Evolutionary conservation across 164 flowering plant genomes (phyloP).

Genomic region (Magnolia kwangsiensis): DNA sequence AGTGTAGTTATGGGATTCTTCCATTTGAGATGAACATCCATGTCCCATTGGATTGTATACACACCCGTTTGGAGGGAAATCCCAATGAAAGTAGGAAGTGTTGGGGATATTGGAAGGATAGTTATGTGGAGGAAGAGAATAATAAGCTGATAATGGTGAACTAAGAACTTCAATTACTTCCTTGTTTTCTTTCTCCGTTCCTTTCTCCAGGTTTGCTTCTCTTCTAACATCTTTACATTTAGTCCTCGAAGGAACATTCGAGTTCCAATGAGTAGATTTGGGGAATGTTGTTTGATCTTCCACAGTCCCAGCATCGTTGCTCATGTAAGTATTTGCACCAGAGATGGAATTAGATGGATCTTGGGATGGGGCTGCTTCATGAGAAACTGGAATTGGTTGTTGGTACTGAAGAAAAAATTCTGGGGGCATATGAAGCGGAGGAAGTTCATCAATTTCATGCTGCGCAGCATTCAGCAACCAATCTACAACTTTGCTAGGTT

Average conservation of each 20-base stretch:
- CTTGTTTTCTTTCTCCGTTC: slow-evolving; percentile 22
- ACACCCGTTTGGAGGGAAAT: slow-evolving; percentile 34
- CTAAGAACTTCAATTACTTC: slow-evolving; percentile 18
- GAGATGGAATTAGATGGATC: slow-evolving; percentile 13
- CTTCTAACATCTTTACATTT: slow-evolving; percentile 18
- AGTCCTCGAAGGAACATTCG: slow-evolving; percentile 23
- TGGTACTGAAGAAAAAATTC: slow-evolving; percentile 30
- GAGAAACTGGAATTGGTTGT: slow-evolving; percentile 22
- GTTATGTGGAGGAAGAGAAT: slow-evolving; percentile 25
- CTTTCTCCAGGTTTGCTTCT: slow-evolving; percentile 27
- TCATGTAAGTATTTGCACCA: slow-evolving; percentile 13
- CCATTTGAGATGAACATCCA: slow-evolving; percentile 31
- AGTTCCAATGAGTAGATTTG: slow-evolving; percentile 26
- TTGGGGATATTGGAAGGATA: slow-evolving; percentile 28
- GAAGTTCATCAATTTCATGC: slow-evolving; percentile 67
- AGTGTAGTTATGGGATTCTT: slow-evolving; percentile 34
- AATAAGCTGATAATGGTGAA: slow-evolving; percentile 24
- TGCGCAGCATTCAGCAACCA: slow-evolving; percentile 78
- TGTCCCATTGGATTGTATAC: slow-evolving; percentile 30
- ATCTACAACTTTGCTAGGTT: slow-evolving; percentile 89
- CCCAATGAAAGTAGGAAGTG: slow-evolving; percentile 44
- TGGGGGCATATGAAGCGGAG: slow-evolving; percentile 63
- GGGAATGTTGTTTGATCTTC: slow-evolving; percentile 21
- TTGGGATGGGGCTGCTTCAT: slow-evolving; percentile 20
- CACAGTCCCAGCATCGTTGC: slow-evolving; percentile 14